These are phyloP conservation scores for Boletus coccyginus DNA, from an alignment of 768 basidiomycete genomes.

Conservation along the genomic window DNA sequence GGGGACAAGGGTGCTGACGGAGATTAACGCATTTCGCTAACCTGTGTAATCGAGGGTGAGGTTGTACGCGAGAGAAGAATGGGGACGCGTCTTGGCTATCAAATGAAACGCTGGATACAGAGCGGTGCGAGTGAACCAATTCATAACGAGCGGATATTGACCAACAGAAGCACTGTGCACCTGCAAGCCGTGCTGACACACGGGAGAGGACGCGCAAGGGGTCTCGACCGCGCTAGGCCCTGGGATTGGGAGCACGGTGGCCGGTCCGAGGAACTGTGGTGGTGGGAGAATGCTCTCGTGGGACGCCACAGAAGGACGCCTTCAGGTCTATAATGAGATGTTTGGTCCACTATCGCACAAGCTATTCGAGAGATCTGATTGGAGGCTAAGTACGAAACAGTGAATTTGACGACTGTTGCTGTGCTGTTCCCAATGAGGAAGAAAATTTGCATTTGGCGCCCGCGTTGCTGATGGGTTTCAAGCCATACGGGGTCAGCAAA, in stretches of 20 bases:
- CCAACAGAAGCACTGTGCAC: not conserved
- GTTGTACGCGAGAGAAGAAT: slow-evolving; percentile 10
- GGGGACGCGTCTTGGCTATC: not conserved
- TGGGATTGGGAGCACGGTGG: not conserved
- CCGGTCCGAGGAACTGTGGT: slow-evolving; percentile 4
- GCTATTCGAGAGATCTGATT: not conserved
- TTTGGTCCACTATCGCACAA: too few species aligned
- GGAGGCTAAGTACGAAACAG: too few species aligned
- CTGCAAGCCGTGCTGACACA: not conserved
- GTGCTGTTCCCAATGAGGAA: too few species aligned
- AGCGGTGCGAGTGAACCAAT: not conserved
- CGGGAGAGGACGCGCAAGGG: not conserved
- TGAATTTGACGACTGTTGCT: too few species aligned
- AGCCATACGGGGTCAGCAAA: not conserved
- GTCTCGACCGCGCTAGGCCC: not conserved
- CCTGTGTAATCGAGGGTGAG: slow-evolving; percentile 16
- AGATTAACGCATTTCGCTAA: slow-evolving; percentile 21
- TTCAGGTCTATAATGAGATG: too few species aligned
- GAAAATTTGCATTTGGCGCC: too few species aligned
- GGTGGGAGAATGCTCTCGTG: slow-evolving; percentile 7
- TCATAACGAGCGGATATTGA: slow-evolving; percentile 4
- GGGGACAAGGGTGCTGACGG: slow-evolving; percentile 9
- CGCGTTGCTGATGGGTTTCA: not conserved
- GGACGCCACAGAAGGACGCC: not conserved
- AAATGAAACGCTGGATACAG: not conserved